A percentile compares a stretch with the other conserved stretches of the same genome.
phyloP scores from a whole-genome alignment of 1,139 yeast species.

The Diutina ranongensis region DNA sequence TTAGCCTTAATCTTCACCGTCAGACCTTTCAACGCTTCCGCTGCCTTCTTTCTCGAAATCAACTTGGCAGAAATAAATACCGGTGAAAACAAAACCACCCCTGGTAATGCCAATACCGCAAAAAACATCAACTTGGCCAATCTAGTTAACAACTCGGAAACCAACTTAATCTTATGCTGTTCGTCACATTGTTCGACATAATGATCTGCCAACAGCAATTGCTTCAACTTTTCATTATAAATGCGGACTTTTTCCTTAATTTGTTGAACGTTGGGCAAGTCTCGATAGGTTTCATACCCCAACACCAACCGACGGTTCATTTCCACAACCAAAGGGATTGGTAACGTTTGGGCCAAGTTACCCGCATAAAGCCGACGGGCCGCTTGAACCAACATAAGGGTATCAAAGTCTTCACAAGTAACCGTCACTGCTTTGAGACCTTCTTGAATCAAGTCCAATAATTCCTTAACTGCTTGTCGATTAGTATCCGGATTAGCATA shows the following conservation, averaged over 20 bases:
- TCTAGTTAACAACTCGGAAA: slow-evolving; percentile 39
- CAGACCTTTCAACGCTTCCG: slow-evolving; percentile 75
- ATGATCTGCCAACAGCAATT: slow-evolving; percentile 78
- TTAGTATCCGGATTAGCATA: slow-evolving; percentile 57
- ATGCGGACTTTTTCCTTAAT: slow-evolving; percentile 49
- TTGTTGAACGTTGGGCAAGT: slow-evolving; percentile 56
- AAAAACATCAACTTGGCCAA: slow-evolving; percentile 42
- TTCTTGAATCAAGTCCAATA: slow-evolving; percentile 60
- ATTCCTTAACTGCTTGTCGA: slow-evolving; percentile 29
- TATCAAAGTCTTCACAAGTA: slow-evolving; percentile 85
- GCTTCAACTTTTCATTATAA: slow-evolving; percentile 58
- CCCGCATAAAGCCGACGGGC: slow-evolving; percentile 85
- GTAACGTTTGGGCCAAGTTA: slow-evolving; percentile 25
- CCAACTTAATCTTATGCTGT: slow-evolving; percentile 32
- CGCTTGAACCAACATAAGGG: slow-evolving; percentile 85
- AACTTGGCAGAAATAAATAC: slow-evolving; percentile 68
- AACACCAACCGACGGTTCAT: slow-evolving; percentile 76
- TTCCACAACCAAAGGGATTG: slow-evolving; percentile 76
- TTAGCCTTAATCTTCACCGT: slow-evolving; percentile 84
- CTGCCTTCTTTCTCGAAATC: slow-evolving; percentile 63
- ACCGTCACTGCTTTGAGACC: slow-evolving; percentile 85
- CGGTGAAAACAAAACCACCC: slow-evolving; percentile 74
- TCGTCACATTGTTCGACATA: slow-evolving; percentile 62
- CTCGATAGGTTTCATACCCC: slow-evolving; percentile 66
- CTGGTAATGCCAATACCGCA: slow-evolving; percentile 65